Base-by-base conservation (phyloP, 2,329 filamentous ascomycete genomes). In the Diaporthe capsici region DNA sequence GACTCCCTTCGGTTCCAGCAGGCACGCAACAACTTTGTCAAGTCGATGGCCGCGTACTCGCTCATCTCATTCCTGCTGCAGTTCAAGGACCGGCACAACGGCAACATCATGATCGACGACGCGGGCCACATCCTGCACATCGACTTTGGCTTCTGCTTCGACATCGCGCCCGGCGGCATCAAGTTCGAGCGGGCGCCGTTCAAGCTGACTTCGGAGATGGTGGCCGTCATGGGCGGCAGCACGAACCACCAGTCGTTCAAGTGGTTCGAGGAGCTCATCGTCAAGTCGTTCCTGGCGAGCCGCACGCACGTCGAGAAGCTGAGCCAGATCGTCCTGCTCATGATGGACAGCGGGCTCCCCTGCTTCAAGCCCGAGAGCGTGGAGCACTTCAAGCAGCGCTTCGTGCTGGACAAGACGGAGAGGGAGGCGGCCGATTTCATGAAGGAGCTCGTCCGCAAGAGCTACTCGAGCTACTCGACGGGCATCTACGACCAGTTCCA, bases 31-130 rank as follows among this genome's bases (percentile, higher is more conserved):
- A 98, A 98, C 85, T 99, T 99, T 83, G 96, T 99, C 85, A 99
- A 99, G 87, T 97, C 94, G 82, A 98, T 99, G 97, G 97, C 97
- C 0, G 97, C 97, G 17, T 99, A 99, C 87, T 97, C 94, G 25
- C 93, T 99, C 81, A 98, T 99, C 79, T 97, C 95, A 0, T 99
- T 98, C 86, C 88, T 99, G 20, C 88, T 99, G 51, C 97, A 99
- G 82, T 98, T 99, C 92, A 99, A 99, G 85, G 97, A 99, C 83
- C 93, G 97, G 4, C 97, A 99, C 87, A 99, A 99, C 84, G 97
- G 97, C 77, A 99, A 99, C 87, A 99, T 99, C 87, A 99, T 99
- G 97, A 93, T 99, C 78, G 96, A 99, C 83, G 96, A 98, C 81
- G 94, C 94, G 0, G 97, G 97, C 5, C 97, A 99, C 85, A 98